Conservation (phyloP, 208 protist species). For the Wallacemonas sp. region DNA sequence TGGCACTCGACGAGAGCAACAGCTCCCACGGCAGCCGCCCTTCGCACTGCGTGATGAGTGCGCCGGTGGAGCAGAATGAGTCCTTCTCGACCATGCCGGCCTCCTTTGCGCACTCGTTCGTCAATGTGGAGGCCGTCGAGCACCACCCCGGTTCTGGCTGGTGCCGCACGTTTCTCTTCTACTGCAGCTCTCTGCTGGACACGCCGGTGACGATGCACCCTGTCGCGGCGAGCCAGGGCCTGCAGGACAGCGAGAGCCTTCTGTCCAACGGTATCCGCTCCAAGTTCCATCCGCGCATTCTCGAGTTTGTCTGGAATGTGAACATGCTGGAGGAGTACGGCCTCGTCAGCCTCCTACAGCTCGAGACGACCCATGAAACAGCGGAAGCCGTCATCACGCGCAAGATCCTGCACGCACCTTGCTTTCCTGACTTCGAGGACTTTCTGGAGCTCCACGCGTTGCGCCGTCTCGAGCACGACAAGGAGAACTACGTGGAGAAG, state of each 20-base stretch:
- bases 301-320: conserved; percentile 43
- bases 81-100: background rate
- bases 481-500: conserved; percentile 22
- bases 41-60: no score
- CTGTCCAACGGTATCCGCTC: conserved; percentile 10
- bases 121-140: conserved; percentile 20
- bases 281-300: conserved; percentile 25
- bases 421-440: conserved; percentile 25
- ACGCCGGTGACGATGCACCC: conserved; percentile 36
- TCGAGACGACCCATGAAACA: conserved; percentile 18
- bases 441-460: conserved; percentile 33
- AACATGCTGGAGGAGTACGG: conserved; percentile 43
- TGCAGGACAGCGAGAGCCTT: conserved; percentile 22
- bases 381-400: conserved; percentile 16
- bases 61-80: no score
- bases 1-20: background rate
- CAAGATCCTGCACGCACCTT: conserved; percentile 20
- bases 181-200: conserved; percentile 37
- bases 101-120: conserved; percentile 16
- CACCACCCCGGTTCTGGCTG: conserved; percentile 25
- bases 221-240: background rate
- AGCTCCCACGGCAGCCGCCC: no score
- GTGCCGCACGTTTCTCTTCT: conserved; percentile 47
- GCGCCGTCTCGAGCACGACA: conserved; percentile 8
- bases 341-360: conserved; percentile 29